Percentiles rank a stretch among this genome's conserved stretches.
These are phyloP conservation scores for Apiotrichum laibachii DNA, from an alignment of 1,284 basidiomycete species.

Conservation along the genomic window DNA sequence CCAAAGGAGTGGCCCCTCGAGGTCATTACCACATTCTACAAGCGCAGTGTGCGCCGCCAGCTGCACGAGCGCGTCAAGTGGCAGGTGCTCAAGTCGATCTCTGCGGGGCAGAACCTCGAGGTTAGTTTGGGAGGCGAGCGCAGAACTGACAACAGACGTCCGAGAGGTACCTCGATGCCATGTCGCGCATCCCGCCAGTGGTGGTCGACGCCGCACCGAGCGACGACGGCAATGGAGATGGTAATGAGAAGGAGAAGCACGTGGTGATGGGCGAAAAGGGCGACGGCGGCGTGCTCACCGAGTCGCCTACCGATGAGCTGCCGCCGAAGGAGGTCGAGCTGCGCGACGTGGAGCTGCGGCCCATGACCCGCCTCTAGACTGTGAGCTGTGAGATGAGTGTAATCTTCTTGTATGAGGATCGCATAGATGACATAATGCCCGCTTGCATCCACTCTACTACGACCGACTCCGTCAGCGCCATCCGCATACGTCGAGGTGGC, in stretches of 20 bases:
- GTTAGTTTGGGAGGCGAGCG: conserved; percentile 7
- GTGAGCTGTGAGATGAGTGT: too few relatives aligned
- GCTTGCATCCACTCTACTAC: too few relatives aligned
- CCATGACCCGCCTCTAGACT: background rate
- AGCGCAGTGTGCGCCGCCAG: conserved; percentile 70
- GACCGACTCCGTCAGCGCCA: too few relatives aligned
- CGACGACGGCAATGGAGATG: conserved; percentile 14
- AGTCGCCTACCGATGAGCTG: conserved; percentile 4
- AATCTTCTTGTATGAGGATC: conserved; percentile 4
- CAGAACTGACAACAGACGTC: conserved; percentile 25
- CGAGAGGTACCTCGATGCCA: conserved; percentile 37
- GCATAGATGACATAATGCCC: too few relatives aligned
- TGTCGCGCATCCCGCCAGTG: conserved; percentile 31
- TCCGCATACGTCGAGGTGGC: too few relatives aligned
- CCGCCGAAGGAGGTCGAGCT: conserved; percentile 8
- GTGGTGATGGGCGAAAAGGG: conserved; percentile 15
- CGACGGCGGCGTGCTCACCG: conserved; percentile 9
- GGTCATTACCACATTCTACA: conserved; percentile 69
- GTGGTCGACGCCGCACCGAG: conserved; percentile 15
- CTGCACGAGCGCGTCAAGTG: conserved; percentile 58
- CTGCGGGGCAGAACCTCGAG: conserved; percentile 48
- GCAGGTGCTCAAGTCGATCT: conserved; percentile 46
- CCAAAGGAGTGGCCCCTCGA: conserved; percentile 72
- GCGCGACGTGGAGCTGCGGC: background rate
- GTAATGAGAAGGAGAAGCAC: conserved; percentile 7